phyloP scores from a whole-genome alignment of 176 grass and related monocot species.

The Musa troglodytarum region DNA sequence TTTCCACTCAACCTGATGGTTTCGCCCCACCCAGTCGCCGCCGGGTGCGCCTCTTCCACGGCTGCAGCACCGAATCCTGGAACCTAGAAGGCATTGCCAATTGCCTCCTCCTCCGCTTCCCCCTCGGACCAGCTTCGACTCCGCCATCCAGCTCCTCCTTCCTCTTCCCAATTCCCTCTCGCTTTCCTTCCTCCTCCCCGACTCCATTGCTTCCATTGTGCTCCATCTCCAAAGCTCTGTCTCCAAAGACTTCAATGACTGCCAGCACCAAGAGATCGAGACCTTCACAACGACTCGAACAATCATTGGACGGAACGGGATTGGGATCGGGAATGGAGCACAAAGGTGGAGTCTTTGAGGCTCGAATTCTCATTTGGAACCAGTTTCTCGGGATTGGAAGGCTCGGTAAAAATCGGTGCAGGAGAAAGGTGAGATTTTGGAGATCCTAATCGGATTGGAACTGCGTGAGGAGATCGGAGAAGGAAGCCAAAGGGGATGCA shows the following conservation, averaged over 20 bases:
- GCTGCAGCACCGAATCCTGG: slow-evolving; percentile 24
- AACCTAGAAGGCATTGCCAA: slow-evolving; percentile 20
- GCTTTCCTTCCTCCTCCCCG: not conserved
- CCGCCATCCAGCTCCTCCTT: slow-evolving; percentile 5
- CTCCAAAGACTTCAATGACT: slow-evolving; percentile 10
- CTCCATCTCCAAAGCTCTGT: slow-evolving; percentile 15
- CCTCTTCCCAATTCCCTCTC: not conserved
- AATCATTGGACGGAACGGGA: not conserved
- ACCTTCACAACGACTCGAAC: not conserved
- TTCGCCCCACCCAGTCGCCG: not conserved
- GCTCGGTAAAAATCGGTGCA: not conserved
- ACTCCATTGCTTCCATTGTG: not conserved
- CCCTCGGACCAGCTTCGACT: slow-evolving; percentile 1
- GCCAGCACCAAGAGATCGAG: slow-evolving; percentile 12
- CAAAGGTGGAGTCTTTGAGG: slow-evolving; percentile 14
- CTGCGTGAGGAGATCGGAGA: not conserved
- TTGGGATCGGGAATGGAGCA: not conserved
- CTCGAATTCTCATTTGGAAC: slow-evolving; percentile 9
- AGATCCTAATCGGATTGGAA: too few species aligned
- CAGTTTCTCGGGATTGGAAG: not conserved
- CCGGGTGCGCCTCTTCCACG: slow-evolving; percentile 11
- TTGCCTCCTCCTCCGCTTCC: slow-evolving; percentile 9
- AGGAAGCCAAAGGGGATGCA: not conserved
- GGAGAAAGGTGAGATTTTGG: not conserved
- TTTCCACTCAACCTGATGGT: not conserved